Evolutionary conservation across 768 basidiomycete species (phyloP), one percentile per base, ranked within the genome.

Genomic region (Russula emetica): DNA sequence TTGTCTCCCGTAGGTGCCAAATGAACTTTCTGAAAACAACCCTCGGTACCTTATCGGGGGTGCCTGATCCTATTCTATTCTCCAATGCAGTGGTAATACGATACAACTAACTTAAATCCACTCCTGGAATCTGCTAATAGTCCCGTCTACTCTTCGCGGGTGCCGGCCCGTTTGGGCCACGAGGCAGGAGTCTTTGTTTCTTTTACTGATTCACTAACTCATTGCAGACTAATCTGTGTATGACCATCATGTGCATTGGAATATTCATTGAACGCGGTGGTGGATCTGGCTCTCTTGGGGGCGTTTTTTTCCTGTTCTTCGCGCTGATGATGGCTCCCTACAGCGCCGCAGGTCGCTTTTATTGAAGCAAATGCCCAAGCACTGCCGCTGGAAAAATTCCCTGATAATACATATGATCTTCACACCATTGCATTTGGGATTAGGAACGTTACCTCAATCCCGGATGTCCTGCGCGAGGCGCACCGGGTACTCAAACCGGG

Each of bases 341-440:
- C 69, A 97, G 94, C 94, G 24, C 90, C 93, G 16, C 95, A 97
- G 76, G 84, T 99, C 66, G 84, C 87, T 18, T 98, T 99, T 75
- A 85, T 88, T 64, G 91, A 96, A 72, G 91, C 88, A 40, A 98
- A 99, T 71, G 97, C 97, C 3, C 94, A 98, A 72, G 80, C 79
- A 14, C 77, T 99, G 20, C 81, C 87, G 0, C 65, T 75, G 44
- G 78, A 82, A 6, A 78, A 83, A 59, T 94, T 99, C 73, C 78
- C 82, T 6, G 84, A 89, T 70, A 85, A 92, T 74, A 84, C 91
- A 20, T 93, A 95, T 67, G 94, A 99, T 76, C 78, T 98, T 20
- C 98, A 99, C 78, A 99, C 97, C 30, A 98, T 99, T 73, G 94
- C 97, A 0, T 99, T 99, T 70, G 96, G 97, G 28, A 98, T 98